phyloP scores from a whole-genome alignment of 768 basidiomycete genomes.

The Rhizopogon vinicolor region DNA sequence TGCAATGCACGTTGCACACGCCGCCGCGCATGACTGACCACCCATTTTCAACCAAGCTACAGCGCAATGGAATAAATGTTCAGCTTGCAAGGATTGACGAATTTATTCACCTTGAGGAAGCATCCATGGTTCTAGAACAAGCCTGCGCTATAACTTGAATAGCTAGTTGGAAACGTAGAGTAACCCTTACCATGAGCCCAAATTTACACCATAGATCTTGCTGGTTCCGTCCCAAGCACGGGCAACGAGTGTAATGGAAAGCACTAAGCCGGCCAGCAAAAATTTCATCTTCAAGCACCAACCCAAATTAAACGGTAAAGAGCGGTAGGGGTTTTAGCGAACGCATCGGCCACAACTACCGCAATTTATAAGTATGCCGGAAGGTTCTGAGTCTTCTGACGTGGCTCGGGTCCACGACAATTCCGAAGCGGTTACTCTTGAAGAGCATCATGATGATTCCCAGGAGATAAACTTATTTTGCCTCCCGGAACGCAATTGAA shows the following conservation, averaged over 20 bases:
- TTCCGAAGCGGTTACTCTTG: no score
- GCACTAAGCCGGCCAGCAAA: background rate
- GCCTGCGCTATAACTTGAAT: conserved; percentile 37
- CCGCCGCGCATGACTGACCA: conserved; percentile 47
- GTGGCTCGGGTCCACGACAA: no score
- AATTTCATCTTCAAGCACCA: conserved; percentile 14
- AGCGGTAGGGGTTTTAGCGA: no score
- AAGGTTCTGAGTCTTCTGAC: no score
- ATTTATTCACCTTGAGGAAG: conserved; percentile 50
- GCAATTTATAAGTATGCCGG: no score
- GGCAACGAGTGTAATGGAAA: background rate
- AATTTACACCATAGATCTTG: conserved; percentile 70
- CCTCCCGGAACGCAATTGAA: no score
- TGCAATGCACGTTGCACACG: conserved; percentile 60
- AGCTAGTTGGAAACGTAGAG: background rate
- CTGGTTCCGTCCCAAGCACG: conserved; percentile 14
- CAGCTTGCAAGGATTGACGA: background rate
- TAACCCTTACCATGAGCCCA: conserved; percentile 54
- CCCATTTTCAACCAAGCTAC: conserved; percentile 75
- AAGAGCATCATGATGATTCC: no score
- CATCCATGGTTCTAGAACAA: conserved; percentile 82
- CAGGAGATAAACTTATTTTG: no score
- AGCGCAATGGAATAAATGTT: background rate
- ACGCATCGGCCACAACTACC: no score
- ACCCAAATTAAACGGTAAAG: background rate